Conservation (phyloP, 176 grass and related monocot species). For the Olyra latifolia region DNA sequence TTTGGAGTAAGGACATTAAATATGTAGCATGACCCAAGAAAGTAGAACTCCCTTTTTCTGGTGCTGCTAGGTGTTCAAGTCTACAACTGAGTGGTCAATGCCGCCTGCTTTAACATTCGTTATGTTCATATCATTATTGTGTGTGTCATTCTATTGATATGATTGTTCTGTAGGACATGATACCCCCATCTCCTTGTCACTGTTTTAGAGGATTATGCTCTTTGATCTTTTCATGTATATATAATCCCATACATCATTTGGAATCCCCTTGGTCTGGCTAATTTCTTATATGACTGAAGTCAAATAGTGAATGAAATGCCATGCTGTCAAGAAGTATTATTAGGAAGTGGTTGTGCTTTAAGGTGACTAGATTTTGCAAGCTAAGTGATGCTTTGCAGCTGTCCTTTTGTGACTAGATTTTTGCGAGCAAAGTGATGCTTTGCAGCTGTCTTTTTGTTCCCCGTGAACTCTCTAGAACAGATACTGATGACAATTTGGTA, state of each 20-base stretch:
- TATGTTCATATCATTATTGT: too few species aligned
- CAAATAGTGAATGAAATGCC: not conserved
- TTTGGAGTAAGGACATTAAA: too few species aligned
- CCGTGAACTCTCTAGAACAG: not conserved
- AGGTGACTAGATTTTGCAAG: conserved; percentile 8
- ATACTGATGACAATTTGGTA: conserved; percentile 20
- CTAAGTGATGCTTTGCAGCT: not conserved
- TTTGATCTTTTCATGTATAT: not conserved
- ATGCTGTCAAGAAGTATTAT: not conserved
- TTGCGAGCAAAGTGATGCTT: not conserved
- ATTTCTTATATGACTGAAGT: conserved; percentile 15
- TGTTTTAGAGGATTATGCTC: not conserved
- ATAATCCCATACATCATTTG: not conserved
- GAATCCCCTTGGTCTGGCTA: not conserved
- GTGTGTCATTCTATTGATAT: not conserved
- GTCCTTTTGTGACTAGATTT: too few species aligned
- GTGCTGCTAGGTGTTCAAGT: too few species aligned
- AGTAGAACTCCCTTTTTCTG: too few species aligned
- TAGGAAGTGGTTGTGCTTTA: not conserved
- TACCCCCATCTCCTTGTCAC: not conserved
- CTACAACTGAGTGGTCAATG: too few species aligned
- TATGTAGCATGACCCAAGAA: too few species aligned
- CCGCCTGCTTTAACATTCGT: too few species aligned
- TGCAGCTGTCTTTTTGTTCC: not conserved
- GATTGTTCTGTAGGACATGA: not conserved